These are phyloP conservation scores for Desmodesmus armatus DNA, from an alignment of 139 green algal genomes.

Conservation along the genomic window DNA sequence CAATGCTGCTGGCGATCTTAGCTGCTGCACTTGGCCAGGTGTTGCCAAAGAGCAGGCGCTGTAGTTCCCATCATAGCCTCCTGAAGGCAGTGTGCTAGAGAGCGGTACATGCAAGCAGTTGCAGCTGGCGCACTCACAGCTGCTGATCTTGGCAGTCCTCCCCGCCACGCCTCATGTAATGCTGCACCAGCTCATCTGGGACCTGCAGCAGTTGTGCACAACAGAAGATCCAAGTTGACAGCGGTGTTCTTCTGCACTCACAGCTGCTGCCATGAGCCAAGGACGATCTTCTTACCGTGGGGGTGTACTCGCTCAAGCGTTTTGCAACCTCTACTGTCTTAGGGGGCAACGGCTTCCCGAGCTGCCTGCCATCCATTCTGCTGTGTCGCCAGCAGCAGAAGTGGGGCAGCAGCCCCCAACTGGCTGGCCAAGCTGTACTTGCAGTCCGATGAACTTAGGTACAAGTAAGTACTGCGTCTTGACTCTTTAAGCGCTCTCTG, in stretches of 20 bases:
- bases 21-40: too few relatives aligned
- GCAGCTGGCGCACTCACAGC: slow-evolving; percentile 8
- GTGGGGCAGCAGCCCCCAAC: not conserved
- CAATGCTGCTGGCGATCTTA: too few relatives aligned
- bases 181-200: slow-evolving; percentile 29
- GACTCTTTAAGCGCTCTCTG: too few relatives aligned
- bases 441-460: too few relatives aligned
- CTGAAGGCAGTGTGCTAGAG: too few relatives aligned
- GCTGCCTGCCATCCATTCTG: not conserved
- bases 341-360: not conserved
- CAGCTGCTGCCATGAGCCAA: not conserved
- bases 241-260: not conserved
- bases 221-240: not conserved
- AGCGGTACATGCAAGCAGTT: not conserved
- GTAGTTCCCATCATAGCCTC: too few relatives aligned
- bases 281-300: slow-evolving; percentile 1
- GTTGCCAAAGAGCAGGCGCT: too few relatives aligned
- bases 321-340: slow-evolving; percentile 19
- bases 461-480: too few relatives aligned
- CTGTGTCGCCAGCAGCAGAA: not conserved
- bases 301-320: slow-evolving; percentile 21
- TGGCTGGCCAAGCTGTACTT: too few relatives aligned
- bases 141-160: slow-evolving; percentile 16
- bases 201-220: slow-evolving; percentile 20
- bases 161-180: slow-evolving; percentile 26